phyloP scores from a whole-genome alignment of 208 protist genomes.

The Crithidia bombi region DNA sequence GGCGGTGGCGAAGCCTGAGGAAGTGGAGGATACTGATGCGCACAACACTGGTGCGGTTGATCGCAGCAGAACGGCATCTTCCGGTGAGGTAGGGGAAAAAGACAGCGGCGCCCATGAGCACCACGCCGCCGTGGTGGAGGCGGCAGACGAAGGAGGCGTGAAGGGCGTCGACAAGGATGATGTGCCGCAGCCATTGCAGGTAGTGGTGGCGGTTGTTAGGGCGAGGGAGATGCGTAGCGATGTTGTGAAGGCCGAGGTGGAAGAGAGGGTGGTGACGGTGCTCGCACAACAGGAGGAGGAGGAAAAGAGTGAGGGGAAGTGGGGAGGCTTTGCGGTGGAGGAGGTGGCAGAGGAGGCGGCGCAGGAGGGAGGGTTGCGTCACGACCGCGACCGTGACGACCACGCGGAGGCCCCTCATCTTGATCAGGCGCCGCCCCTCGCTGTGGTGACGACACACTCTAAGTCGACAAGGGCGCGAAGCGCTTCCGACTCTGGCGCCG shows the following conservation, averaged over 20 bases:
- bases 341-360: background rate
- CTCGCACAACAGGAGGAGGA: background rate
- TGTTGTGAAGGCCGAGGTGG: background rate
- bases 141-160: background rate
- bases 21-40: background rate
- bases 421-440: background rate
- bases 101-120: too few species aligned
- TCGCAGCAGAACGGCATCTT: too few species aligned
- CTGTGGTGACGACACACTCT: background rate
- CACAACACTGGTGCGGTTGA: background rate
- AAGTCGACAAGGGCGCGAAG: background rate
- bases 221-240: background rate
- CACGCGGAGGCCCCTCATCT: background rate
- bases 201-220: background rate
- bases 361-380: too few species aligned
- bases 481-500: background rate
- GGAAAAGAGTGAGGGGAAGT: background rate
- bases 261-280: background rate
- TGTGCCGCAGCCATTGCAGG: conserved; percentile 4
- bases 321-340: background rate
- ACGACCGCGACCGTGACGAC: too few species aligned
- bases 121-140: background rate
- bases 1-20: background rate
- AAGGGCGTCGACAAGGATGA: background rate
- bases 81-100: background rate